Percentiles rank a stretch among this genome's conserved stretches.
These are phyloP conservation scores for Phytophthora palmivora DNA, from an alignment of 352 stramenopile genomes.

Conservation along the genomic window DNA sequence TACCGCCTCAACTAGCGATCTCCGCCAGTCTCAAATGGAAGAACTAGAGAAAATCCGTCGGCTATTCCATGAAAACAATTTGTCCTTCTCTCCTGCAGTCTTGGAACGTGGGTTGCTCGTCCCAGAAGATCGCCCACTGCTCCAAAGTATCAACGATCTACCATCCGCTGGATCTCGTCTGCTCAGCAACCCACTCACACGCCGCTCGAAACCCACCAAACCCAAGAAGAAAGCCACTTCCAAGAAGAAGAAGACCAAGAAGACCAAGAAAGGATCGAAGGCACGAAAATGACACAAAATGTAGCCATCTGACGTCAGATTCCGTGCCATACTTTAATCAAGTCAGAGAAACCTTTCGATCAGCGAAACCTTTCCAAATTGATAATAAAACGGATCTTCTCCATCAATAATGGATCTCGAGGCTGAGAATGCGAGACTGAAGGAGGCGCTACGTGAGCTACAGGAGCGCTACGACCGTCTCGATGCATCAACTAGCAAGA, in stretches of 20 bases:
- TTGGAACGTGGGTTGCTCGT: slow-evolving; percentile 69
- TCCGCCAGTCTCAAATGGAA: slow-evolving; percentile 58
- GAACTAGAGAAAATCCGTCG: slow-evolving; percentile 73
- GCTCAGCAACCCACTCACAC: slow-evolving; percentile 50
- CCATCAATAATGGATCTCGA: slow-evolving; percentile 38
- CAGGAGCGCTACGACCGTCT: slow-evolving; percentile 64
- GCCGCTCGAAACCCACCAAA: slow-evolving; percentile 28
- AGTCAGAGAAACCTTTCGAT: no score
- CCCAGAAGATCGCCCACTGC: slow-evolving; percentile 58
- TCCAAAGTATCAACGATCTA: slow-evolving; percentile 61
- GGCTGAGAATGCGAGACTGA: slow-evolving; percentile 58
- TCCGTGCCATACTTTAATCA: slow-evolving; percentile 6
- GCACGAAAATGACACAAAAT: slow-evolving; percentile 20
- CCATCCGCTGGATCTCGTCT: slow-evolving; percentile 57
- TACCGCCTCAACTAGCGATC: slow-evolving; percentile 51
- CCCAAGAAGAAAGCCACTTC: slow-evolving; percentile 36
- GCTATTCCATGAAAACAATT: slow-evolving; percentile 62
- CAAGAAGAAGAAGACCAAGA: slow-evolving; percentile 63
- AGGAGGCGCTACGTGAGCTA: slow-evolving; percentile 48
- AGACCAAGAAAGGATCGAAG: slow-evolving; percentile 45
- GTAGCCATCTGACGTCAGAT: slow-evolving; percentile 31
- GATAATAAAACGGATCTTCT: slow-evolving; percentile 12
- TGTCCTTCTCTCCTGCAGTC: slow-evolving; percentile 41
- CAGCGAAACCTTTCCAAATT: slow-evolving; percentile 14
- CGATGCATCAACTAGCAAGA: slow-evolving; percentile 30